Base-by-base conservation (phyloP, 2,329 filamentous ascomycete genomes). In the Alternaria longipes region DNA sequence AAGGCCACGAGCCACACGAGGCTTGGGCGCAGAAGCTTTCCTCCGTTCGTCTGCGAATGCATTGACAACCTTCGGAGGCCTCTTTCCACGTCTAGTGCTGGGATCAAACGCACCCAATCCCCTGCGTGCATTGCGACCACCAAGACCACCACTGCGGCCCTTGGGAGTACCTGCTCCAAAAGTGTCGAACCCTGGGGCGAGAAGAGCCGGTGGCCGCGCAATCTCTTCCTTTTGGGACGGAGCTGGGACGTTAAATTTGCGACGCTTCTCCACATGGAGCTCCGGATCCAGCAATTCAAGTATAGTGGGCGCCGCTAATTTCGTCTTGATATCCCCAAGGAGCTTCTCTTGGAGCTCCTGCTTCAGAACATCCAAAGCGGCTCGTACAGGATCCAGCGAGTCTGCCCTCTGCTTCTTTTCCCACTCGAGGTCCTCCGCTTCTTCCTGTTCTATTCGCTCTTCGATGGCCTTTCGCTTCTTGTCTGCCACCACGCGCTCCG, bases 331-430 rank as follows among this genome's bases (percentile, higher is more conserved):
- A 76, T 97, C 93, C 66, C 91, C 88, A 64, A 98, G 88, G 36
- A 99, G 83, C 77, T 96, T 95, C 74, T 96, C 91, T 60, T 88
- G 89, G 74, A 99, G 83, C 77, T 98, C 94, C 54, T 88, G 87
- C 53, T 90, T 87, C 54, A 97, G 86, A 45, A 91, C 86, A 63
- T 94, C 89, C 40, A 93, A 84, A 34, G 95, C 94, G 74, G 96
- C 94, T 50, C 84, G 82, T 5, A 94, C 92, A n/a, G 95, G 94
- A 78, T 99, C 94, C 66, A 97, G 87, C 75, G 96, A 91, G 73
- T 91, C 90, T 18, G 94, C 94, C 54, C 94, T 85, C 70, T 94
- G 90, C 73, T 89, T 90, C 81, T 95, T 97, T 78, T 98, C 94
- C 68, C 95, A 91, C 74, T 97, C 93, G 8, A 94, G 75, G 74